Base-by-base conservation (phyloP, 75 land plant species). In the Selaginella tamariscina region DNA sequence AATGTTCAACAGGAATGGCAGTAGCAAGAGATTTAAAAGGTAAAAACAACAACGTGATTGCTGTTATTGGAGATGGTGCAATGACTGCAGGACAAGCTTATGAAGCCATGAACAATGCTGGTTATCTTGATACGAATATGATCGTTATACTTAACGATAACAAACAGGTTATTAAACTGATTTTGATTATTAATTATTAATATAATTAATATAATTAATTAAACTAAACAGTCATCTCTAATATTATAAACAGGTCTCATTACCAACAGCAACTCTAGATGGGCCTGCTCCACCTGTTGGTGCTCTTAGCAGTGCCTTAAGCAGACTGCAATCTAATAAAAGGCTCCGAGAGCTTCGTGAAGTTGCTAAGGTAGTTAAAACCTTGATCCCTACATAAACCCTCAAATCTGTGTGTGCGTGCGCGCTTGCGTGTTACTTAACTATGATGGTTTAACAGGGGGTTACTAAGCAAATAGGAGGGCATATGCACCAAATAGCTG, bases 391-490 rank as follows among this genome's bases (percentile, higher is more conserved):
- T 27, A 30, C 1, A 2, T 20, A 27, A 27, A 64, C 28, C 30
- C 5, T 30, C 8, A 20, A 64, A 2, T 2, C 27, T 24, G 15
- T 56, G 23, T 2, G 5, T 56, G 27, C 60, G 23, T 27, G 1
- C 23, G 23, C 60, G 54, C 11, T 49, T 49, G 1, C 23, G 27
- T 54, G 9, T 26, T n/a, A 49, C 13, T 56, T 24, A 0, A 20
- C 1, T 11, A 21, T 49, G 11, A 26, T 0, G 22, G 30, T 65
- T 60, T 24, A 62, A 56, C 78, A 88, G 92, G 88, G 88, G 64
- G 82, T 88, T 32, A 88, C 89, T 11, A 88, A 88, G 69, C 84
- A 80, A 44, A 78, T 88, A 24, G 93, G 93, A 29, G 89, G 85
- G 0, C 75, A 84, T 9, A 84, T 86, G 86, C 93, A 88, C 70